Evolutionary conservation across 2,329 filamentous ascomycete species (phyloP), one percentile per base, ranked within the genome.

Genomic region (Zymoseptoria brevis): DNA sequence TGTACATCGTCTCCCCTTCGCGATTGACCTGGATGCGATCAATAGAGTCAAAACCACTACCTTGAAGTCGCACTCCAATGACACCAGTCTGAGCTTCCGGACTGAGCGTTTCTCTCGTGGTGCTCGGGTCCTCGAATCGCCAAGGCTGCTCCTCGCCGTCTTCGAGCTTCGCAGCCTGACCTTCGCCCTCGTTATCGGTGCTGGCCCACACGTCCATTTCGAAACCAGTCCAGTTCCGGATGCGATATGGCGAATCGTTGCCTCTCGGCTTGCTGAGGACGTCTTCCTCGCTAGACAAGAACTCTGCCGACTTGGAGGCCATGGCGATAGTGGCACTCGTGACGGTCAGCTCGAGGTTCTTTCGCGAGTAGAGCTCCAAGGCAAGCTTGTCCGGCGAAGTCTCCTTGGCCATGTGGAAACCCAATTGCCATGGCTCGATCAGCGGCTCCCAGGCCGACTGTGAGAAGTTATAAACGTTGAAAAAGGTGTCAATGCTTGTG

Each of bases 391-490:
- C 89, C 0, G 87, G 89, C 50, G 84, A 82, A 24, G 85, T 81
- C 59, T 94, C 87, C 67, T 87, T 92, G 0, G 89, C 86, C 72
- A 97, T 84, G 63, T 95, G 90, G 66, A 99, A 85, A 1, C 91
- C 91, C n/a, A 97, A 80, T 65, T 93, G 86, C 94, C 94, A 99
- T 7, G 95, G 95, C 72, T 99, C 94, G 24, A 99, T 85, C 35
- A 99, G 77, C 2, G 94, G 94, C 73, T 99, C 94, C 94, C 94
- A 99, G 3, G 91, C 90, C 0, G 94, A 99, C 73, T 99, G 99
- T 13, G 94, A 94, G 75, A 99, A 99, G 75, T 99, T 99, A 80
- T 96, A 99, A 24, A 99, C 87, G 69, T 97, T 99, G 67, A 95
- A 84, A 74, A 96, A 96, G 64, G 93, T 90, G 63, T 96, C 90